Evolutionary conservation across 345 rosid species (phyloP).

Genomic region (Excoecaria cochinchinensis): DNA sequence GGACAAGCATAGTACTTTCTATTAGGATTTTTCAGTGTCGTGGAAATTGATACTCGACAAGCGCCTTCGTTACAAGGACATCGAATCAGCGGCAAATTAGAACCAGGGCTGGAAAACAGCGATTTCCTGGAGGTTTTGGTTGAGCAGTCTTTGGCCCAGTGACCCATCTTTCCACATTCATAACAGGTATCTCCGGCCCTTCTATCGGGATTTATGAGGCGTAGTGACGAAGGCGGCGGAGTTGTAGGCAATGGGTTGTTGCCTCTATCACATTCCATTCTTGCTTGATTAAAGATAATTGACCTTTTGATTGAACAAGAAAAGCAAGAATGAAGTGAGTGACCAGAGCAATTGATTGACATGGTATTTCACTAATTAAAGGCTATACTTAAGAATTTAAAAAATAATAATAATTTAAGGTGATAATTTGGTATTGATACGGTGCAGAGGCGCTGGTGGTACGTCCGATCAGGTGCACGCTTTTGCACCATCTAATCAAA

Average conservation of each 20-base stretch:
- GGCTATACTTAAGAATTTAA: no score
- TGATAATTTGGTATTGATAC: no score
- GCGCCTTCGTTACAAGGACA: slow-evolving; percentile 16
- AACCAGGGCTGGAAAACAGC: not conserved
- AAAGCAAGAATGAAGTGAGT: no score
- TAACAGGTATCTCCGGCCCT: slow-evolving; percentile 4
- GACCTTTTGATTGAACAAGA: no score
- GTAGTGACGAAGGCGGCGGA: not conserved
- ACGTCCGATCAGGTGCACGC: no score
- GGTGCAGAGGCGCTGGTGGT: no score
- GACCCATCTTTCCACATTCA: slow-evolving; percentile 16
- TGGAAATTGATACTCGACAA: slow-evolving; percentile 17
- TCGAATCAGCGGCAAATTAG: slow-evolving; percentile 14
- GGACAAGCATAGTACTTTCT: slow-evolving; percentile 25
- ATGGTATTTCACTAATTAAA: no score
- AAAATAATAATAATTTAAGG: no score
- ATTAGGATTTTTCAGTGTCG: slow-evolving; percentile 1
- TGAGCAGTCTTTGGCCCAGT: slow-evolving; percentile 18
- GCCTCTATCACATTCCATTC: not conserved
- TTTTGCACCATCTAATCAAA: no score
- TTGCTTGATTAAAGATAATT: no score
- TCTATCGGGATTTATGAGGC: not conserved
- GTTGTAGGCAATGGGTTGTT: not conserved
- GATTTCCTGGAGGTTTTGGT: slow-evolving; percentile 12
- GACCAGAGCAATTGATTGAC: no score